Conservation (phyloP, 495 filamentous ascomycete genomes). For the Hypoxylon fragiforme region DNA sequence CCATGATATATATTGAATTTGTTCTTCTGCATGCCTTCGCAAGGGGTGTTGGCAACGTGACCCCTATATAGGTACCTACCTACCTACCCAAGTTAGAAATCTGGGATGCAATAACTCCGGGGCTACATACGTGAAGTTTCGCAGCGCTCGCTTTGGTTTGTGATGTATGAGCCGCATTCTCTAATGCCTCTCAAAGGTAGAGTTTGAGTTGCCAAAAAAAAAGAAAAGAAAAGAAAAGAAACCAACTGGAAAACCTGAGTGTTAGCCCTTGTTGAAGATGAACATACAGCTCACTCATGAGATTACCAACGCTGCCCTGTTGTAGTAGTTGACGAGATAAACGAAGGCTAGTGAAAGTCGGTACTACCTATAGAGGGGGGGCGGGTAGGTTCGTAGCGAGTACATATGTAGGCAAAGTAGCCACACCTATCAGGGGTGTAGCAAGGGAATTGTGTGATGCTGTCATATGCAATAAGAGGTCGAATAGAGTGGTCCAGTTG, state of each 20-base stretch:
- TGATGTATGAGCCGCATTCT: too few relatives aligned
- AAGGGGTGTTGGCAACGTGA: too few relatives aligned
- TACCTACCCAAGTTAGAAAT: too few relatives aligned
- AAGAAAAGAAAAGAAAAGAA: background rate
- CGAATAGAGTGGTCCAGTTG: conserved; percentile 19
- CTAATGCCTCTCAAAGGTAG: too few relatives aligned
- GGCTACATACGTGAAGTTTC: too few relatives aligned
- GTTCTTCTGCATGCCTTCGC: too few relatives aligned
- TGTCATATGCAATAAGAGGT: conserved; percentile 24
- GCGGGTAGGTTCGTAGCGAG: conserved; percentile 9
- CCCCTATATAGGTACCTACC: too few relatives aligned
- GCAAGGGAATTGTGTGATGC: conserved; percentile 11
- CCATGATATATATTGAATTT: too few relatives aligned
- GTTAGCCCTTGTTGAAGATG: conserved; percentile 5
- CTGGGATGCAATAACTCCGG: too few relatives aligned
- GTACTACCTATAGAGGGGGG: conserved; percentile 11
- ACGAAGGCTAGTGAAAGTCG: conserved; percentile 9
- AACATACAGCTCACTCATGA: conserved; percentile 11
- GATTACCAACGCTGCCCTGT: conserved; percentile 9
- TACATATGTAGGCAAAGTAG: background rate
- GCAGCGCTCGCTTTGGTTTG: too few relatives aligned
- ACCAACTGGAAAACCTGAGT: background rate
- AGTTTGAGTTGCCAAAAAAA: background rate
- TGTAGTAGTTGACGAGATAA: conserved; percentile 5
- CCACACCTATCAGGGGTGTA: too few relatives aligned